Percentiles rank a stretch among this genome's conserved stretches.
Conservation (phyloP, 75 land plant species). For the Sequoiadendron giganteum region DNA sequence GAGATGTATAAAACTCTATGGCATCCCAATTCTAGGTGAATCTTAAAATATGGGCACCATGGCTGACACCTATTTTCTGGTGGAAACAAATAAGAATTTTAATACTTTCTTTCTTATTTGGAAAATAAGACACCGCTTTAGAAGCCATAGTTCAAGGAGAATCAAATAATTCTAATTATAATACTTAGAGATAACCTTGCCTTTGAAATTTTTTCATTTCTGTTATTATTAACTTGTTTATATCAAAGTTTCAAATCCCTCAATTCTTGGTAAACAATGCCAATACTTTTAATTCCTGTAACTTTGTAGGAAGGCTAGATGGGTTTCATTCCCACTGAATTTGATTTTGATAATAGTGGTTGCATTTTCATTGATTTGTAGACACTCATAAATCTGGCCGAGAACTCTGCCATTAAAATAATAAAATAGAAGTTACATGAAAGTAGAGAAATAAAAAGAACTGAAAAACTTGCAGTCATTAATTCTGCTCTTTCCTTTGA, state of each 20-base stretch:
- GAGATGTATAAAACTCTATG: not conserved
- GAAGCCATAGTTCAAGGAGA: not conserved
- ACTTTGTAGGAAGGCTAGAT: not conserved
- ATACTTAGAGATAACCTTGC: not conserved
- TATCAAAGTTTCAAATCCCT: not conserved
- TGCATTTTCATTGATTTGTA: slow-evolving; percentile 18
- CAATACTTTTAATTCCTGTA: not conserved
- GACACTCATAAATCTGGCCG: slow-evolving; percentile 43
- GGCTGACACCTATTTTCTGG: not conserved
- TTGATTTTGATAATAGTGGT: not conserved
- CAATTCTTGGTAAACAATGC: not conserved
- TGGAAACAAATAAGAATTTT: not conserved
- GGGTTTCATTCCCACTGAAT: not conserved
- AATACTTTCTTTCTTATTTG: no score
- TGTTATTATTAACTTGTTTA: not conserved
- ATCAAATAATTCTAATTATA: no score
- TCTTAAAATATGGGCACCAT: not conserved
- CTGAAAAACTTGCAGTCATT: slow-evolving; percentile 1
- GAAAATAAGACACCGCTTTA: not conserved
- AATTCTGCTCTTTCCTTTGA: not conserved
- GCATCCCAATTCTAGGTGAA: not conserved
- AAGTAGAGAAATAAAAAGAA: not conserved
- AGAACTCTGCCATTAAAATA: slow-evolving; percentile 30
- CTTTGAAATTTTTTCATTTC: not conserved
- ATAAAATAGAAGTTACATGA: not conserved